phyloP scores from a whole-genome alignment of 1,284 basidiomycete species.

The Athelia psychrophila region DNA sequence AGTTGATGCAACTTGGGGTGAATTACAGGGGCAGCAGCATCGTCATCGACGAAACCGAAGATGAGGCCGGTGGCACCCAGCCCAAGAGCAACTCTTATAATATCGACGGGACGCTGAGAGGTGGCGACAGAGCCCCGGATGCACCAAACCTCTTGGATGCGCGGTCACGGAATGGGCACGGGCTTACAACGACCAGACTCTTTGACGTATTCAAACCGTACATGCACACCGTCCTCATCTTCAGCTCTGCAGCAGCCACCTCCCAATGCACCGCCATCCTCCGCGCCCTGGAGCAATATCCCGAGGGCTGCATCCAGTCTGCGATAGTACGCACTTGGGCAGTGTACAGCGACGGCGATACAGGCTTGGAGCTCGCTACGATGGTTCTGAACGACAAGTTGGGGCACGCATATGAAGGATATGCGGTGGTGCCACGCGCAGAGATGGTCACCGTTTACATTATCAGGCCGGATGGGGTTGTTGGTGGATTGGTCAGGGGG shows the following conservation, averaged over 20 bases:
- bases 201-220: slow-evolving; percentile 30
- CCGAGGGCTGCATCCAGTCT: slow-evolving; percentile 8
- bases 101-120: slow-evolving; percentile 23
- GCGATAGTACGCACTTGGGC: slow-evolving; percentile 19
- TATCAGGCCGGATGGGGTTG: slow-evolving; percentile 37
- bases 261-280: slow-evolving; percentile 6
- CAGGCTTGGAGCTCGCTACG: slow-evolving; percentile 12
- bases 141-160: slow-evolving; percentile 28
- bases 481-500: slow-evolving; percentile 34
- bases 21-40: slow-evolving; percentile 31
- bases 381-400: slow-evolving; percentile 32
- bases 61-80: too few relatives aligned
- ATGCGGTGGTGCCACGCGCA: slow-evolving; percentile 28
- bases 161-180: background rate
- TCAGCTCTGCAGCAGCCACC: slow-evolving; percentile 18
- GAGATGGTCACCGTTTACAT: slow-evolving; percentile 22
- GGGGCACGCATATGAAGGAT: slow-evolving; percentile 34
- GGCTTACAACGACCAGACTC: slow-evolving; percentile 16
- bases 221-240: slow-evolving; percentile 33
- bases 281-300: slow-evolving; percentile 6
- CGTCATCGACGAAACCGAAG: slow-evolving; percentile 21
- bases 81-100: slow-evolving; percentile 12
- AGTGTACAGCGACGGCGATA: slow-evolving; percentile 13
- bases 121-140: slow-evolving; percentile 46
- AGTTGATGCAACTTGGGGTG: slow-evolving; percentile 22